Conservation (phyloP, 148 eudicot species). For the Amaranthus hypochondriacus region DNA sequence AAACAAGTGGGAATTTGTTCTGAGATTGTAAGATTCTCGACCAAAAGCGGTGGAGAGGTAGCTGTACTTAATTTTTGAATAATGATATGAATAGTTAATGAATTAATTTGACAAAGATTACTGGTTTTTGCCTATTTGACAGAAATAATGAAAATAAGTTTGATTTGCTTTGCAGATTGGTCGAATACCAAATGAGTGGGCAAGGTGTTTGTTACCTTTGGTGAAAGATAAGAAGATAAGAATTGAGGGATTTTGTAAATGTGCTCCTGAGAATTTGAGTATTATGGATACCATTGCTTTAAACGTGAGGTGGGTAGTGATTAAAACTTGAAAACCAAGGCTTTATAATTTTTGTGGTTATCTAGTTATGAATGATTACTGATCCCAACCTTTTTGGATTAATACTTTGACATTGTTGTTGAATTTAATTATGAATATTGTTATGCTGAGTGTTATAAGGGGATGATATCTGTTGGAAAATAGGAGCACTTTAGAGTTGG, state of each 20-base stretch:
- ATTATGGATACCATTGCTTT: constrained; percentile 80
- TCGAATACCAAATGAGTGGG: constrained; percentile 97
- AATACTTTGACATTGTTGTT: background rate
- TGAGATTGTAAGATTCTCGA: constrained; percentile 90
- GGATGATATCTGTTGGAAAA: background rate
- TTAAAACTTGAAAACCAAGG: background rate
- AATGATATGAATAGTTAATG: background rate
- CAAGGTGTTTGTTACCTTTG: constrained; percentile 75
- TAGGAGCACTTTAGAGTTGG: background rate
- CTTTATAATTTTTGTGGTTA: background rate
- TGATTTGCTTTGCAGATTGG: constrained; percentile 57
- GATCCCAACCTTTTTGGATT: too few species aligned
- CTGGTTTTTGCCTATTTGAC: background rate
- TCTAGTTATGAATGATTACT: too few species aligned
- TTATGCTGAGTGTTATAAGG: background rate
- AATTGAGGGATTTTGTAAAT: constrained; percentile 69
- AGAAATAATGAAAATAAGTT: background rate
- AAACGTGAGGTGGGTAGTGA: constrained; percentile 57
- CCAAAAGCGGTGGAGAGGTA: constrained; percentile 74
- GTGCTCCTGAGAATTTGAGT: constrained; percentile 67
- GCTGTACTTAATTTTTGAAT: background rate
- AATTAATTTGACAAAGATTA: background rate
- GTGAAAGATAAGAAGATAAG: constrained; percentile 80
- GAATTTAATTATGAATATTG: background rate
- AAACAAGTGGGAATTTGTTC: constrained; percentile 45